These are phyloP conservation scores for Musa beccarii DNA, from an alignment of 176 grass and related monocot species.

Conservation along the genomic window DNA sequence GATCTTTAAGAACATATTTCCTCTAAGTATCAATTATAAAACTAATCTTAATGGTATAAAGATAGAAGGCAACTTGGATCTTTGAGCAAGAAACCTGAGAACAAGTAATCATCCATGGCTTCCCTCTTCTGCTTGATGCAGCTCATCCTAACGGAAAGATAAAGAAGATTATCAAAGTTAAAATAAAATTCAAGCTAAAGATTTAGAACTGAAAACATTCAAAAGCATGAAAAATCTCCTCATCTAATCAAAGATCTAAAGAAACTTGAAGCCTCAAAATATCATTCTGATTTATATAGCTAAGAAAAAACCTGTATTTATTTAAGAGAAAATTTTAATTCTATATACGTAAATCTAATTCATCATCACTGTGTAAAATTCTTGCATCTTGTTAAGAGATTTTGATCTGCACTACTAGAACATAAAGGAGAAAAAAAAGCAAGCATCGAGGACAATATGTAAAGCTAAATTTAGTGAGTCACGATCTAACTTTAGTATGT, in stretches of 20 bases:
- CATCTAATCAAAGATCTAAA: not conserved
- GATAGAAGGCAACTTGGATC: not conserved
- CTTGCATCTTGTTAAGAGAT: not conserved
- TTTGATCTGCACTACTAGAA: not conserved
- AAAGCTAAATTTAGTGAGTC: no score
- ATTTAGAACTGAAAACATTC: not conserved
- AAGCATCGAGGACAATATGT: no score
- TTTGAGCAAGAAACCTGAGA: conserved; percentile 51
- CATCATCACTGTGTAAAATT: not conserved
- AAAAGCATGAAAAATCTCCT: not conserved
- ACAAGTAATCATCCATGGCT: conserved; percentile 97
- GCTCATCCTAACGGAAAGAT: conserved; percentile 65
- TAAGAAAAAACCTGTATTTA: no score
- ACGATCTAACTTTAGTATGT: no score
- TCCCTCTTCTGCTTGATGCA: conserved; percentile 86
- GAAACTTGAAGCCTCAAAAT: not conserved
- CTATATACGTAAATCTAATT: no score
- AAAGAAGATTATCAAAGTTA: conserved; percentile 18
- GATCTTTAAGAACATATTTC: not conserved
- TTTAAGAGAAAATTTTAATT: no score
- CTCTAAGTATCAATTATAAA: not conserved
- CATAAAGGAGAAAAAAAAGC: no score
- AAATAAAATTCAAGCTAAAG: not conserved
- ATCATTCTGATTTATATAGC: not conserved
- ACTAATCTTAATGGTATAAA: not conserved